Evolutionary conservation across 179 eudicot species (phyloP).

Genomic region (Beta macrorhiza): DNA sequence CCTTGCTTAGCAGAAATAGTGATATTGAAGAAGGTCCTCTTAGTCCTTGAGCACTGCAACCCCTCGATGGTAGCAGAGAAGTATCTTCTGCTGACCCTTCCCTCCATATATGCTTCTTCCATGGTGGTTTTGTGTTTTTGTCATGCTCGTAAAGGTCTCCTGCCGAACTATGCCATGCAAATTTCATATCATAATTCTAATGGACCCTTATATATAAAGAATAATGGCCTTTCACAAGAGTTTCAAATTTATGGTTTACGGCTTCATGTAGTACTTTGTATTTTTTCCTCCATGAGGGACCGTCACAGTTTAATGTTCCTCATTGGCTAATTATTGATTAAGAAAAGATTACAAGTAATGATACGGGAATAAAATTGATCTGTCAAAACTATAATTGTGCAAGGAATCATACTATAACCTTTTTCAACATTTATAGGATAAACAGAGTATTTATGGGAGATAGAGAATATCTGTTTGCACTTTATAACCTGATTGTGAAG

Average conservation of each 20-base stretch:
- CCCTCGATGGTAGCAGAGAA: slow-evolving; percentile 45
- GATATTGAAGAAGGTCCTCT: slow-evolving; percentile 59
- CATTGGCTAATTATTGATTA: too few relatives aligned
- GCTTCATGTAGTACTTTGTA: neutral
- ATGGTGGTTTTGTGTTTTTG: slow-evolving; percentile 58
- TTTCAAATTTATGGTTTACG: neutral
- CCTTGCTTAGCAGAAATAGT: slow-evolving; percentile 72
- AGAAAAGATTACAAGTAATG: too few relatives aligned
- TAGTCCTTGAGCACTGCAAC: slow-evolving; percentile 50
- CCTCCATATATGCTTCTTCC: slow-evolving; percentile 80
- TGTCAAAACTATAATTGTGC: too few relatives aligned
- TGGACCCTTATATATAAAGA: too few relatives aligned
- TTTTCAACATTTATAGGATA: too few relatives aligned
- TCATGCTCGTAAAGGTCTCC: slow-evolving; percentile 82
- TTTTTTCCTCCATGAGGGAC: too few relatives aligned
- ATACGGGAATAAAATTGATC: too few relatives aligned
- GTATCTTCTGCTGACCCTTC: slow-evolving; percentile 41
- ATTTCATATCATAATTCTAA: slow-evolving; percentile 17
- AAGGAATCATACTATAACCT: too few relatives aligned
- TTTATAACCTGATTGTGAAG: slow-evolving; percentile 61
- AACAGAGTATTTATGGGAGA: neutral
- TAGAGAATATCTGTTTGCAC: neutral
- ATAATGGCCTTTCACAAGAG: neutral
- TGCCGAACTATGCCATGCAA: slow-evolving; percentile 51
- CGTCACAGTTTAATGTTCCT: too few relatives aligned